phyloP scores from a whole-genome alignment of 805 yeast genomes.

The Myxozyma mucilagina region DNA sequence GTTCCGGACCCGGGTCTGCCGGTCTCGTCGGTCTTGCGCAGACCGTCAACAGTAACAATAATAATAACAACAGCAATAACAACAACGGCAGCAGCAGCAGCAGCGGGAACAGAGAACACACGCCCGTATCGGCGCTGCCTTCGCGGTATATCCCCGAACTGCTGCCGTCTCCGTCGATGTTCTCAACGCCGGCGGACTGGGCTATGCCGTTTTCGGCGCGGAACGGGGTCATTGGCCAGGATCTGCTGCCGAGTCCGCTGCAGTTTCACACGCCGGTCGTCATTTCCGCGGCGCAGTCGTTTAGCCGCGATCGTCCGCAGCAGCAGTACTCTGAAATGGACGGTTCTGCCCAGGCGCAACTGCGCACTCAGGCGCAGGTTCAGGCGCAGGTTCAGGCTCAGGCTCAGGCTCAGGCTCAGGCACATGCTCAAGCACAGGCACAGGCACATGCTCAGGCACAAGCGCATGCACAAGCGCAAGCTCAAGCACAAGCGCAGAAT shows the following conservation, averaged over 20 bases:
- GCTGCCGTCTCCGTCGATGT: constrained; percentile 79
- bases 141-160: constrained; percentile 69
- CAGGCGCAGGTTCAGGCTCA: too few species aligned
- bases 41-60: constrained; percentile 1
- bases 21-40: too few species aligned
- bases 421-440: too few species aligned
- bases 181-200: constrained; percentile 47
- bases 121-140: constrained; percentile 69
- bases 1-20: too few species aligned
- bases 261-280: constrained; percentile 38
- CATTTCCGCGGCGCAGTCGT: constrained; percentile 28
- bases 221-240: constrained; percentile 26
- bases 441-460: too few species aligned
- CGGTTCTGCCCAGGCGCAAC: background rate
- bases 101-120: constrained; percentile 54
- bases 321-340: background rate
- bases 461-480: too few species aligned
- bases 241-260: constrained; percentile 37
- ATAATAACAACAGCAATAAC: background rate
- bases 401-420: too few species aligned
- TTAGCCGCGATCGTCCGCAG: background rate
- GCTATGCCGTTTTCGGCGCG: constrained; percentile 19
- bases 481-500: too few species aligned
- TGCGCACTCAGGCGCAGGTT: too few species aligned
- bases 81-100: background rate